Evolutionary conservation across 1,139 yeast species (phyloP), one percentile per base, ranked within the genome.

Genomic region (Kodamaea anthophila): DNA sequence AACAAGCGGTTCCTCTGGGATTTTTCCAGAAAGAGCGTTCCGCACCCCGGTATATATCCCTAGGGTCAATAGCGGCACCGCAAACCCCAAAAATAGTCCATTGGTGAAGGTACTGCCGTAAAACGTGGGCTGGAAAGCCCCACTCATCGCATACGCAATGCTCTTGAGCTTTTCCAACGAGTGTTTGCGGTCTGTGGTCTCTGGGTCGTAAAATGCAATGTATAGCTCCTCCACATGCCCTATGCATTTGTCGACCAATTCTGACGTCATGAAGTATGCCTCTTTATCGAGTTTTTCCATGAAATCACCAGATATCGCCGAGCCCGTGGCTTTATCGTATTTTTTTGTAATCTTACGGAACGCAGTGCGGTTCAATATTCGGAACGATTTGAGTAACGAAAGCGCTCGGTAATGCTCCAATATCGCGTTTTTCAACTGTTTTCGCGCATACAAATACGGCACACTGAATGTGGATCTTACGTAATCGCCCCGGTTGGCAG

Each of bases 281-380:
- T 55, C 45, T 27, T 66, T 63, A 38, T 66, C 71, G 9, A 84
- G 69, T 36, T 69, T 73, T 15, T 65, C 67, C 79, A 85, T 71
- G 47, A 79, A 87, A 3, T 51, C 44, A 1, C 60, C 56, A 16
- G 78, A 63, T 12, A 77, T 57, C 2, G 60, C 43, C 4, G 76
- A 65, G 11, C 60, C 53, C 11, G 81, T 68, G 4, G 80, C 65
- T 46, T 91, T 91, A 56, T 91, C 98, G 49, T 74, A 87, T 53
- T 91, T 91, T 49, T 91, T 91, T 33, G 87, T 68, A 47, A 91
- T 78, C 47, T 91, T 91, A 34, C 96, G 70, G 45, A 88, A 77
- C 0, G 94, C 98, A 0, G 95, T 87, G 21, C 87, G 68, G 53
- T 91, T 91, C 42, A 88, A 56, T 25, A 78, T 67, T 39, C 85